A percentile compares a stretch with the other conserved stretches of the same genome.
Conservation (phyloP, 495 filamentous ascomycete genomes). For the Penicillium steckii region DNA sequence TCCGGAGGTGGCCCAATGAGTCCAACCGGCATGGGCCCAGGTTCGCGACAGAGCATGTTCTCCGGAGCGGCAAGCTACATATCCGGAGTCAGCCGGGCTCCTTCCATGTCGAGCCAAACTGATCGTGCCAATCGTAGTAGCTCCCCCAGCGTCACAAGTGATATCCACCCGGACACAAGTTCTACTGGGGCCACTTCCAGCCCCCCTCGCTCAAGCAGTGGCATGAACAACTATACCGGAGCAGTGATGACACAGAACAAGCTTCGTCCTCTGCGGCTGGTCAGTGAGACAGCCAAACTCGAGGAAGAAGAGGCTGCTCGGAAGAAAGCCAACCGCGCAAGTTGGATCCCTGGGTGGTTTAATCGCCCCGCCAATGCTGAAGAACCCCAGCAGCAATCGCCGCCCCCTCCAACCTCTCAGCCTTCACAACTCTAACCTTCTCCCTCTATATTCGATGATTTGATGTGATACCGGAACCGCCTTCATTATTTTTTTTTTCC, state of each 20-base stretch:
- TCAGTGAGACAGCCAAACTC: slow-evolving; percentile 49
- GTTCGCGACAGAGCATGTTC: slow-evolving; percentile 46
- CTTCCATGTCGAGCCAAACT: slow-evolving; percentile 45
- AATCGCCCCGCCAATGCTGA: slow-evolving; percentile 33
- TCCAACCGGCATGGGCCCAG: slow-evolving; percentile 48
- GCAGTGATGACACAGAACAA: slow-evolving; percentile 72
- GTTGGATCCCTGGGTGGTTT: slow-evolving; percentile 61
- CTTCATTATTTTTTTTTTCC: slow-evolving; percentile 25
- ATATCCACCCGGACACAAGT: slow-evolving; percentile 52
- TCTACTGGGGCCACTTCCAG: slow-evolving; percentile 52
- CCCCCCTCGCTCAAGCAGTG: slow-evolving; percentile 55
- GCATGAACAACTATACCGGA: slow-evolving; percentile 53
- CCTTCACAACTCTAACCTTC: slow-evolving; percentile 5
- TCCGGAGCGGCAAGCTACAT: slow-evolving; percentile 40
- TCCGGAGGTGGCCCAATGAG: slow-evolving; percentile 52
- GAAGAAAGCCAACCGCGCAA: slow-evolving; percentile 59
- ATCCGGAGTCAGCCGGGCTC: slow-evolving; percentile 45
- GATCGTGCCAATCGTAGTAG: slow-evolving; percentile 49
- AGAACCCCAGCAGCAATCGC: slow-evolving; percentile 10
- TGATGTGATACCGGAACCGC: slow-evolving; percentile 25
- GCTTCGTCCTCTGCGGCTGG: slow-evolving; percentile 80
- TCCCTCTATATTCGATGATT: slow-evolving; percentile 19
- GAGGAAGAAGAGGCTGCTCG: slow-evolving; percentile 49
- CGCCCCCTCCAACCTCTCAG: slow-evolving; percentile 3
- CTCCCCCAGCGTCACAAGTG: slow-evolving; percentile 59